phyloP scores from a whole-genome alignment of 495 filamentous ascomycete genomes.

The Penicilliopsis zonata region DNA sequence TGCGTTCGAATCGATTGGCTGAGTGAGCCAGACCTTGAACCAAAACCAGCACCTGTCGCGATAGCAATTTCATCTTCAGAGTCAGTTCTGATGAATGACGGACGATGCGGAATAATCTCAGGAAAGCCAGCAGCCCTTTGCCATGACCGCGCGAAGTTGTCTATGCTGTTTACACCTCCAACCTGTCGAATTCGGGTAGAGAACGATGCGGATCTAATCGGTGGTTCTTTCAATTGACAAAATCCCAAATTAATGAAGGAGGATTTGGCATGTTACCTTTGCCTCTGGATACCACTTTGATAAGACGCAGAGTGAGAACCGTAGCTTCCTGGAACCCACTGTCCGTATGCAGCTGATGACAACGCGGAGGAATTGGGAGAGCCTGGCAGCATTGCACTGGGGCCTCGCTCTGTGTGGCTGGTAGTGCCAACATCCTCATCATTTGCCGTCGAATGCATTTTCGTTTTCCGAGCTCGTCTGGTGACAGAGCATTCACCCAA shows the following conservation, averaged over 20 bases:
- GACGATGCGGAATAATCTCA: conserved; percentile 67
- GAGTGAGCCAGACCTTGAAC: conserved; percentile 18
- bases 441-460: not conserved
- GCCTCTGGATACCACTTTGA: not conserved
- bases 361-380: not conserved
- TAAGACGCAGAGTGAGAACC: not conserved
- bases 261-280: not conserved
- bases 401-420: not conserved
- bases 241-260: too few species aligned
- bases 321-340: not conserved
- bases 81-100: conserved; percentile 52
- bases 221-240: too few species aligned
- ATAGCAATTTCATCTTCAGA: conserved; percentile 33
- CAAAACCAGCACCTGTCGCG: conserved; percentile 12
- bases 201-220: conserved; percentile 45
- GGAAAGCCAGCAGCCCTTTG: conserved; percentile 80
- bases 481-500: too few species aligned
- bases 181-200: conserved; percentile 66
- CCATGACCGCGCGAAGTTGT: conserved; percentile 92
- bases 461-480: too few species aligned
- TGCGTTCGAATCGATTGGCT: conserved; percentile 15
- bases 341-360: not conserved
- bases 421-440: not conserved
- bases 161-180: conserved; percentile 85
- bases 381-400: not conserved